These are phyloP conservation scores for Pulveroboletus sp. DNA, from an alignment of 768 basidiomycete species.

Conservation along the genomic window DNA sequence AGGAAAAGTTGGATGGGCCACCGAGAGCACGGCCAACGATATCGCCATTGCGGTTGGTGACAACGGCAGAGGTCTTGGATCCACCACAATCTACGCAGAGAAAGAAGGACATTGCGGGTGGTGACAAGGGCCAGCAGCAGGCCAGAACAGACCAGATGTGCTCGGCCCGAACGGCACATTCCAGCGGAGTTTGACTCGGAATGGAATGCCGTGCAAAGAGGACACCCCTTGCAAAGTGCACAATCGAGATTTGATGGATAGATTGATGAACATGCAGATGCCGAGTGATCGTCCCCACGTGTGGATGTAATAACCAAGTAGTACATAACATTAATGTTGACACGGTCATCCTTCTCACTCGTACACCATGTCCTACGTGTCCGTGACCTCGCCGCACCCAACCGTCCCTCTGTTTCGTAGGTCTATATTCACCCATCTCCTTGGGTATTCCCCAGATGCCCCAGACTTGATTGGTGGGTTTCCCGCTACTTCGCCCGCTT, in stretches of 20 bases:
- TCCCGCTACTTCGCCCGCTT: conserved; percentile 48
- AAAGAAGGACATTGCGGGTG: conserved; percentile 50
- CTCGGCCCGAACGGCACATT: too few species aligned
- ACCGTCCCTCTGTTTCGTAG: conserved; percentile 20
- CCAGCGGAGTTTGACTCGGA: neutral
- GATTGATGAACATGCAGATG: too few species aligned
- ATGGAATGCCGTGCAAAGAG: too few species aligned
- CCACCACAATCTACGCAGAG: conserved; percentile 89
- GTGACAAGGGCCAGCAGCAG: too few species aligned
- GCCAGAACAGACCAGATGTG: too few species aligned
- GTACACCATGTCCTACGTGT: conserved; percentile 18
- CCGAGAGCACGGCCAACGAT: conserved; percentile 66
- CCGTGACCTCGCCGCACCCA: conserved; percentile 20
- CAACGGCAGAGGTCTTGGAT: conserved; percentile 80
- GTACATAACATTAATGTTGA: too few species aligned
- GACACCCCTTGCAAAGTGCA: neutral
- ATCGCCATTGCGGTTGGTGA: conserved; percentile 54
- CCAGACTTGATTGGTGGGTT: conserved; percentile 39
- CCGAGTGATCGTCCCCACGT: too few species aligned
- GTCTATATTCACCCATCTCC: conserved; percentile 32
- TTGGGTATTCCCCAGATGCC: conserved; percentile 15
- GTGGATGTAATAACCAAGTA: too few species aligned
- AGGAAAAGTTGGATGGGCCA: conserved; percentile 85
- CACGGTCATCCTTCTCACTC: neutral
- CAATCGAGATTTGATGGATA: neutral